These are phyloP conservation scores for Phaeoacremonium minimum DNA, from an alignment of 2,329 filamentous ascomycete species.

Conservation along the genomic window DNA sequence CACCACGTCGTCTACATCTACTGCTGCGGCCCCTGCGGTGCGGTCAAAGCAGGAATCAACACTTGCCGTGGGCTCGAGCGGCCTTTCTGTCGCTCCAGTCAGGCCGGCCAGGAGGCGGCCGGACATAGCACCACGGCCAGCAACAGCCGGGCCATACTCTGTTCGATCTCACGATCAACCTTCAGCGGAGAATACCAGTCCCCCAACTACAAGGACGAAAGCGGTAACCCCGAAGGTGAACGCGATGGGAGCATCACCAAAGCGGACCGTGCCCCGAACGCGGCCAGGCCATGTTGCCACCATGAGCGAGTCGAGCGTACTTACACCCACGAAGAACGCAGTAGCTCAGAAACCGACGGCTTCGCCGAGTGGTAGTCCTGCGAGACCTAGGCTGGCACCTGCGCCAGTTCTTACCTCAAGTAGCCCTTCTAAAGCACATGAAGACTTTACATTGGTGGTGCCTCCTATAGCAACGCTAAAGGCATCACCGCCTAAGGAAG, in stretches of 20 bases:
- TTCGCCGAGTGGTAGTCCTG: slow-evolving; percentile 21
- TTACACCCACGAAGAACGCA: slow-evolving; percentile 36
- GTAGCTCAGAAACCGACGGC: slow-evolving; percentile 20
- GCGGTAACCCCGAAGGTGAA: slow-evolving; percentile 44
- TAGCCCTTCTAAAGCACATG: slow-evolving; percentile 45
- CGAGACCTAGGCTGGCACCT: slow-evolving; percentile 18
- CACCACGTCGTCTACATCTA: slow-evolving; percentile 23
- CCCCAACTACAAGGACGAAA: slow-evolving; percentile 40
- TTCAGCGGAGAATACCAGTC: slow-evolving; percentile 38
- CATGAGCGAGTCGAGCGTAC: slow-evolving; percentile 45
- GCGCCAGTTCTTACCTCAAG: slow-evolving; percentile 12
- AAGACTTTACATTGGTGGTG: slow-evolving; percentile 49
- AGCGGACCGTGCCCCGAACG: slow-evolving; percentile 39
- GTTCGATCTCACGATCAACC: slow-evolving; percentile 47
- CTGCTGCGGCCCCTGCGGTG: slow-evolving; percentile 28
- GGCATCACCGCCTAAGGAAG: slow-evolving; percentile 4
- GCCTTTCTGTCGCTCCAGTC: slow-evolving; percentile 61
- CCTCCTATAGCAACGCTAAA: slow-evolving; percentile 34
- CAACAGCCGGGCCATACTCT: slow-evolving; percentile 63
- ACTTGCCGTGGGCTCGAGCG: slow-evolving; percentile 44
- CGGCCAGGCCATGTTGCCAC: slow-evolving; percentile 43
- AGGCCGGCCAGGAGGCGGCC: slow-evolving; percentile 54
- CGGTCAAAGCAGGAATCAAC: slow-evolving; percentile 37
- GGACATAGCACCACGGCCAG: slow-evolving; percentile 54
- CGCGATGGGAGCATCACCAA: slow-evolving; percentile 49